phyloP scores from a whole-genome alignment of 2,329 filamentous ascomycete species.

The Colletotrichum zoysiae region DNA sequence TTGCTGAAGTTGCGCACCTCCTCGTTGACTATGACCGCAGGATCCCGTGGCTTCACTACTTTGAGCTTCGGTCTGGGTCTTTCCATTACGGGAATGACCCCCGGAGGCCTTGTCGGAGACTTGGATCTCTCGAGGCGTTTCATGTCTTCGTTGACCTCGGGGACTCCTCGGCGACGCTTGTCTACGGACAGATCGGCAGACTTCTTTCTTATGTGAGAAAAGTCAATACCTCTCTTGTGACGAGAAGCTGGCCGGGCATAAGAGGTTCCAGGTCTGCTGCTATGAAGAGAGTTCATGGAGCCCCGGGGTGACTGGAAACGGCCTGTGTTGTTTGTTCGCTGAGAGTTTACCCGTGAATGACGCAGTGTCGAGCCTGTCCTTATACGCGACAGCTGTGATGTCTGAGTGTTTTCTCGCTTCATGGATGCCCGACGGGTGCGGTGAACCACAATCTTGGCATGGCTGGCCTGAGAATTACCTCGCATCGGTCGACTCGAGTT shows the following conservation, averaged over 20 bases:
- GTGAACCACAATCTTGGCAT: slow-evolving; percentile 78
- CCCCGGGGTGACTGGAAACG: slow-evolving; percentile 52
- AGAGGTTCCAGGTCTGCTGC: slow-evolving; percentile 57
- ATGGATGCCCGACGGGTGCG: slow-evolving; percentile 51
- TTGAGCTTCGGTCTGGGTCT: slow-evolving; percentile 45
- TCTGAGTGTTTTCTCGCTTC: slow-evolving; percentile 50
- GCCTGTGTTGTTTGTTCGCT: slow-evolving; percentile 47
- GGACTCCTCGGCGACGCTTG: slow-evolving; percentile 29
- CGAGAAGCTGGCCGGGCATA: slow-evolving; percentile 58
- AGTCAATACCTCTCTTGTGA: slow-evolving; percentile 67
- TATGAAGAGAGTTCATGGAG: slow-evolving; percentile 65
- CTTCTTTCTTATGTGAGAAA: slow-evolving; percentile 62
- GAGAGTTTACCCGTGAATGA: slow-evolving; percentile 49
- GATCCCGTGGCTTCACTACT: slow-evolving; percentile 41
- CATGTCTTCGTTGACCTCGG: background rate
- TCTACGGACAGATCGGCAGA: slow-evolving; percentile 41
- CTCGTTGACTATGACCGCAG: slow-evolving; percentile 66
- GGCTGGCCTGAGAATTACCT: slow-evolving; percentile 64
- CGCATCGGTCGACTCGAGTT: slow-evolving; percentile 71
- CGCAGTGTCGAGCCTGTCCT: slow-evolving; percentile 51
- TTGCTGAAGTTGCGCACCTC: slow-evolving; percentile 87
- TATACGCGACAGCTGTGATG: slow-evolving; percentile 50
- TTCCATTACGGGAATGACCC: slow-evolving; percentile 39
- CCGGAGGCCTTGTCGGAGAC: slow-evolving; percentile 14
- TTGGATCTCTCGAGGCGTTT: slow-evolving; percentile 12